Base-by-base conservation (phyloP, 208 protist species). In the Leishmania amazonensis region DNA sequence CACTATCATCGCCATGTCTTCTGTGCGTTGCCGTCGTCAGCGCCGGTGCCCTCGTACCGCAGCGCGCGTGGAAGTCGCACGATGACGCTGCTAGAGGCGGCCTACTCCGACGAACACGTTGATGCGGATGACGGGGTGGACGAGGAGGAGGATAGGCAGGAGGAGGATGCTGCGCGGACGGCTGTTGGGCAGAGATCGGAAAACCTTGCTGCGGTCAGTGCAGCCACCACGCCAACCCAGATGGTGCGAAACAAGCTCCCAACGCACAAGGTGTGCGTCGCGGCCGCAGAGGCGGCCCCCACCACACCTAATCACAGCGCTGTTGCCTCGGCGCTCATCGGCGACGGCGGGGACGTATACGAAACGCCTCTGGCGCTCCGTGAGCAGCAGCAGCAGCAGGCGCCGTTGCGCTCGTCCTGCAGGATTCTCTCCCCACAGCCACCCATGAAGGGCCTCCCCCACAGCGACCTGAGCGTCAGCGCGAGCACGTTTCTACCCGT, bases 1-100 rank as follows among this genome's bases (percentile, higher is more conserved):
- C 58, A 31, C 38, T 58, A 57, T 1, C 21, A 31, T 35, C 45
- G 58, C 1, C 19, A 24, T 13, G 65, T 75, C 31, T 51, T 51
- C 15, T 64, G 68, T 35, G 45, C 67, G 7, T 76, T 62, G 15
- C 42, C 81, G 57, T 80, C 81, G 31, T 80, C 81, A 1, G 81
- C 81, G 24, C 81, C 81, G 38, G 70, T 80, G 8, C 31, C 67
- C 38, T 80, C 76, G 54, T 28, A 80, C 40, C 76, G 75, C 67
- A 51, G 40, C 62, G 13, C 62, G 9, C 75, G 78, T 42, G 81
- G 51, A 35, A 35, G 38, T 9, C 60, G 19, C 13, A n/a, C 35
- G 53, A 28, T 13, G 31, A 84, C 76, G 38, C 58, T 76, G 54
- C 70, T 80, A 8, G 57, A 80, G 54, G 45, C 76, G 7, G 76